Percentiles rank a stretch among this genome's conserved stretches.
These are phyloP conservation scores for Aristolochia contorta DNA, from an alignment of 164 flowering plant species.

Conservation along the genomic window DNA sequence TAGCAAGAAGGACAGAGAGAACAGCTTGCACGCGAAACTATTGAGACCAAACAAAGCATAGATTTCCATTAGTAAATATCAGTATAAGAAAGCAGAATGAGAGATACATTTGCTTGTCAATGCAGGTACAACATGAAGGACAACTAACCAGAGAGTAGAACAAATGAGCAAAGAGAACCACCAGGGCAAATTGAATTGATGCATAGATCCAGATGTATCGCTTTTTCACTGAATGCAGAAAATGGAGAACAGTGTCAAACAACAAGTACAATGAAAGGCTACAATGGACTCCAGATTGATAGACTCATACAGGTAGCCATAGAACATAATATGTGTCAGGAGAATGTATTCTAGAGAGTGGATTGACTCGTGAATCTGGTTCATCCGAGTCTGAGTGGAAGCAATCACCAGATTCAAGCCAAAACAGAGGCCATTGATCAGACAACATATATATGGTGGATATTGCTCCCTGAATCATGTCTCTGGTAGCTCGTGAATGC, in stretches of 20 bases:
- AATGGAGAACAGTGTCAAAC: neutral
- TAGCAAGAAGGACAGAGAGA: slow-evolving; percentile 69
- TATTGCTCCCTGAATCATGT: no score
- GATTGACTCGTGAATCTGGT: no score
- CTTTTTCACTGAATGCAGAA: slow-evolving; percentile 43
- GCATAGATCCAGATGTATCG: slow-evolving; percentile 84
- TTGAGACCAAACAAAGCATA: slow-evolving; percentile 3
- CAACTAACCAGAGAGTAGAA: slow-evolving; percentile 71
- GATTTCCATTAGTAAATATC: neutral
- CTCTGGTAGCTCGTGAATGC: no score
- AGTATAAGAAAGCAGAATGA: neutral
- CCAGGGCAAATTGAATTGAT: slow-evolving; percentile 69
- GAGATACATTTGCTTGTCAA: neutral
- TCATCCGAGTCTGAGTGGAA: no score
- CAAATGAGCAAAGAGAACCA: slow-evolving; percentile 84
- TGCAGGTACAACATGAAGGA: neutral
- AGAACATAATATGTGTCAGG: no score
- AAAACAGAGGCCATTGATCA: no score
- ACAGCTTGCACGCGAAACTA: slow-evolving; percentile 70
- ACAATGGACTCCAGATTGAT: no score
- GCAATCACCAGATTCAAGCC: no score
- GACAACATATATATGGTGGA: no score
- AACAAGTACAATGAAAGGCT: neutral
- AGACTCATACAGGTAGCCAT: neutral
- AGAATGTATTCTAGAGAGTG: no score